Conservation (phyloP, 192 early-diverging fungal species). For the Coemansia sp. region DNA sequence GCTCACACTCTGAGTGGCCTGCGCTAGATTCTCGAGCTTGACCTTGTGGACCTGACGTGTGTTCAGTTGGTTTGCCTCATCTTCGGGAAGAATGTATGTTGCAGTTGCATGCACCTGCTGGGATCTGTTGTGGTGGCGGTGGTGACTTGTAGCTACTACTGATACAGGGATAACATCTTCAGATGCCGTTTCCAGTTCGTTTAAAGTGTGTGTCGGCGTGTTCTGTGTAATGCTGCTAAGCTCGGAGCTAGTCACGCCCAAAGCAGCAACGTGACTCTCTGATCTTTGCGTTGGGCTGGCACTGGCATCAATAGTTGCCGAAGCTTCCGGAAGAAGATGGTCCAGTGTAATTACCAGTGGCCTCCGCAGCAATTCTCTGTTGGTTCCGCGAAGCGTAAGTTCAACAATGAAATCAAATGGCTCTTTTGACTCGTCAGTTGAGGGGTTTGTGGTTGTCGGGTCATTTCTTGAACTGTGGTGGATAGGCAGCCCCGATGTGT, state of each 20-base stretch:
- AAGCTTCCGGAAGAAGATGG: background rate
- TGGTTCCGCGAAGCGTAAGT: background rate
- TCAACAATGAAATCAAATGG: conserved; percentile 4
- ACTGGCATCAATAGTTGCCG: background rate
- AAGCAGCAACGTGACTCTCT: too few species aligned
- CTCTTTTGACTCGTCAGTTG: background rate
- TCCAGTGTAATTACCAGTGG: conserved; percentile 8
- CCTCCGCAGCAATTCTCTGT: background rate
- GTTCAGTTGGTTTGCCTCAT: conserved; percentile 4
- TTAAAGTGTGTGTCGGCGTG: background rate
- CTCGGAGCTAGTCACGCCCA: background rate
- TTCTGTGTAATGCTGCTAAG: background rate
- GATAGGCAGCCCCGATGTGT: background rate
- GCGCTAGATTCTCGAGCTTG: background rate
- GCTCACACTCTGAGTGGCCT: background rate
- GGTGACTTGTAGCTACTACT: background rate
- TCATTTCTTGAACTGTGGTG: background rate
- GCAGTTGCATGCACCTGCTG: background rate
- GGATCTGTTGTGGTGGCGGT: background rate
- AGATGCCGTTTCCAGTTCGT: background rate
- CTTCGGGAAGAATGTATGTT: background rate
- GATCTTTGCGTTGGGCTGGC: background rate
- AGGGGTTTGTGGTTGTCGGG: too few species aligned
- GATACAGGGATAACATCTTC: background rate
- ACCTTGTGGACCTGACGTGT: background rate